Percentiles rank a stretch among this genome's conserved stretches.
Evolutionary conservation across 1,139 yeast genomes (phyloP).

Genomic region (Taiozyma sp.): DNA sequence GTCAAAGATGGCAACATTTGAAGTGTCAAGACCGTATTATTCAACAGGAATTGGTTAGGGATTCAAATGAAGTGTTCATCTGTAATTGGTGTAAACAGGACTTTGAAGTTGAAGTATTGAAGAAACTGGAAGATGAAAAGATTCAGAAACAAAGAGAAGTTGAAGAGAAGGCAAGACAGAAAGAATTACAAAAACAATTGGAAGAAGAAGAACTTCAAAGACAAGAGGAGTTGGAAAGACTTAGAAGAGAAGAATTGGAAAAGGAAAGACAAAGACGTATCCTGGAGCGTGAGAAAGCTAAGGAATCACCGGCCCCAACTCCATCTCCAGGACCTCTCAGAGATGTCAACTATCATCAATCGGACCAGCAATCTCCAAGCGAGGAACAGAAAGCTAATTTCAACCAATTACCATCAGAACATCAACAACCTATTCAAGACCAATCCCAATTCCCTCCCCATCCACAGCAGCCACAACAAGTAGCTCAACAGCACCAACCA

Average conservation of each 20-base stretch:
- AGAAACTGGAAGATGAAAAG: constrained; percentile 18
- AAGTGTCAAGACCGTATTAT: constrained; percentile 28
- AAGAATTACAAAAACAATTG: constrained; percentile 16
- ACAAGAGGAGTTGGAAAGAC: constrained; percentile 17
- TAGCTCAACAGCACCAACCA: background rate
- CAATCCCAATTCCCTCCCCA: constrained; percentile 1
- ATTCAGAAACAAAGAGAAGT: constrained; percentile 15
- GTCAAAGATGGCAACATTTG: constrained; percentile 39
- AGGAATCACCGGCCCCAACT: constrained; percentile 2
- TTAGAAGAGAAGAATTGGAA: constrained; percentile 18
- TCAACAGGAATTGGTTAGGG: constrained; percentile 22
- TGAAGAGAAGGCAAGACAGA: constrained; percentile 18
- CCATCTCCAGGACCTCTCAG: background rate
- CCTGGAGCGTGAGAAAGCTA: constrained; percentile 14
- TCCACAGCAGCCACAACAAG: background rate
- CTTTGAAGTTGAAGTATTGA: constrained; percentile 17
- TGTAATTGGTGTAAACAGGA: constrained; percentile 25
- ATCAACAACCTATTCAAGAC: background rate
- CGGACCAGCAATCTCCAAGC: background rate
- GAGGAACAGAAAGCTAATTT: too few species aligned
- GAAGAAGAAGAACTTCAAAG: constrained; percentile 13
- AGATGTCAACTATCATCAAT: background rate
- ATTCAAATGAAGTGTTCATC: constrained; percentile 22
- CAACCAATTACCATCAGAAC: too few species aligned
- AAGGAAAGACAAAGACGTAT: constrained; percentile 20